Evolutionary conservation across 2,329 filamentous ascomycete species (phyloP), one percentile per base, ranked within the genome.

Genomic region (Macrophomina pseudophaseolina): DNA sequence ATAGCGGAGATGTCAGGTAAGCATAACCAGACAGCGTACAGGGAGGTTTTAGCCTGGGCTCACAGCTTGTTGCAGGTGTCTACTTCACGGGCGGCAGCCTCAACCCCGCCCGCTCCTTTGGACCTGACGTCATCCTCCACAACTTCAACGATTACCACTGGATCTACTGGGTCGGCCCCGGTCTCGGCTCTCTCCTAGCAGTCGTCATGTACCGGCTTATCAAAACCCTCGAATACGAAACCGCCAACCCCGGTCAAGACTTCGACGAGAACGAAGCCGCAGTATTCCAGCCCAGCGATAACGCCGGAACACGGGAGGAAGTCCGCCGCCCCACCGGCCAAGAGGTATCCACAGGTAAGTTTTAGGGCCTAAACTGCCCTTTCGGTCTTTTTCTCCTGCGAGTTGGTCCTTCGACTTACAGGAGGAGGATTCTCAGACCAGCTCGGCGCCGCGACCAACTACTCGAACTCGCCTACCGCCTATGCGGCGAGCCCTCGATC

Each of bases 101-200:
- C 40, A 83, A 83, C 66, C 81, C 81, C 18, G 80, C 81, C 2
- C 76, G 81, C 56, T 80, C 78, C 30, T 82, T 83, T 68, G 81
- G 80, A 5, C 81, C 81, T 0, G 78, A 76, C 64, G 79, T 82
- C 14, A 76, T 79, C 30, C 72, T 80, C 23, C 66, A 67, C 49
- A 74, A 70, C 11, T 83, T 82, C 67, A 77, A 80, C 7, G 67
- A 70, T 35, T 77, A 82, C 67, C 76, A 82, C 69, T 81, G 80
- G 80, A 81, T 84, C 67, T 84, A 84, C 73, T 84, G 81, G 82
- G 68, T 82, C 38, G 82, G 81, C 0, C 81, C 82, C 3, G 33
- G 74, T 1, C 74, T 78, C 72, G 78, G 78, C 0, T 75, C 75
- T 4, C 33, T 79, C n/a, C 69, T 80, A 9, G 79, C 79, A 1